These are phyloP conservation scores for Psilocybe subaeruginosa DNA, from an alignment of 768 basidiomycete genomes.

Conservation along the genomic window DNA sequence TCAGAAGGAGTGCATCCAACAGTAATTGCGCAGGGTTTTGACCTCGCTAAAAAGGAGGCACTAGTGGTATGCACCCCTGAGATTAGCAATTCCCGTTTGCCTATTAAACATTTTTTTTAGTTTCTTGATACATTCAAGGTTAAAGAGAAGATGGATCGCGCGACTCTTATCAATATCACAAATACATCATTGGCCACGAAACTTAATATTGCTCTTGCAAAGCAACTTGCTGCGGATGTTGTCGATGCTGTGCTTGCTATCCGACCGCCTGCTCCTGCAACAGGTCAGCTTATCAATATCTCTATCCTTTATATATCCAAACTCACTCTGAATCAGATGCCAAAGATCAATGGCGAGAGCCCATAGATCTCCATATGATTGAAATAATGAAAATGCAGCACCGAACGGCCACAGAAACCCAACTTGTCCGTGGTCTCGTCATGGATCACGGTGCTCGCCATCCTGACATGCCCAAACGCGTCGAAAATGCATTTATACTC, in stretches of 20 bases:
- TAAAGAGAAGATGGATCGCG: conserved; percentile 76
- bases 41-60: conserved; percentile 97
- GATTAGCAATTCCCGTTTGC: conserved; percentile 8
- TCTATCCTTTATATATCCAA: conserved; percentile 5
- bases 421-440: conserved; percentile 92
- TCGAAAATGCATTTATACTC: conserved; percentile 94
- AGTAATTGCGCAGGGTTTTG: conserved; percentile 93
- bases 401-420: conserved; percentile 95
- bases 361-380: conserved; percentile 98
- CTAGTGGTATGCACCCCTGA: conserved; percentile 58
- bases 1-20: conserved; percentile 98
- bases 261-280: conserved; percentile 64
- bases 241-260: conserved; percentile 96
- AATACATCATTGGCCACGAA: conserved; percentile 97
- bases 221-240: conserved; percentile 87
- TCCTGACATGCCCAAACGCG: conserved; percentile 98
- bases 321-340: conserved; percentile 43
- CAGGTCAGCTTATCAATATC: conserved; percentile 44
- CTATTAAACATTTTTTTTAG: conserved; percentile 40
- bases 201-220: conserved; percentile 78
- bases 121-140: conserved; percentile 94
- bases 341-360: conserved; percentile 75
- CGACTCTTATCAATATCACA: conserved; percentile 91
- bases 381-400: conserved; percentile 99
- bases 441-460: conserved; percentile 97